Percentiles rank a stretch among this genome's conserved stretches.
These are phyloP conservation scores for Aspergillus eucalypticola DNA, from an alignment of 2,329 filamentous ascomycete species.

Conservation along the genomic window DNA sequence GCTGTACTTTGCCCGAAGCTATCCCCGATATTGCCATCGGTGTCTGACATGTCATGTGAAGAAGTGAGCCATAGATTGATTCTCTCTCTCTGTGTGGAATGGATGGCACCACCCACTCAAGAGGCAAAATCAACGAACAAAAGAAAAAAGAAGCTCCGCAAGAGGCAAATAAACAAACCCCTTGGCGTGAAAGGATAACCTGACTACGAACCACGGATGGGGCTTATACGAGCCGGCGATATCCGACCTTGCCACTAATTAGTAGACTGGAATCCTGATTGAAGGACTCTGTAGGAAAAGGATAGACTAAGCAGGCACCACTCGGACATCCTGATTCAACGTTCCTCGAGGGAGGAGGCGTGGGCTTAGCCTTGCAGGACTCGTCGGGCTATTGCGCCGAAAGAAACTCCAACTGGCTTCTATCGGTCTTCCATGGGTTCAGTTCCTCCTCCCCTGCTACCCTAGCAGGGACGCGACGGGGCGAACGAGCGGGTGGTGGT, in stretches of 20 bases:
- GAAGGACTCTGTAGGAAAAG: neutral
- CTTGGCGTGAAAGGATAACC: neutral
- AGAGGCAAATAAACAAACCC: neutral
- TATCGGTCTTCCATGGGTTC: conserved; percentile 34
- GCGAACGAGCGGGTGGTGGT: neutral
- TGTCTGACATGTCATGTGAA: conserved; percentile 1
- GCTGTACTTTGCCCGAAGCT: neutral
- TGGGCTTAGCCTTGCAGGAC: neutral
- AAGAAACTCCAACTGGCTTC: conserved; percentile 19
- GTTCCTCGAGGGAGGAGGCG: neutral
- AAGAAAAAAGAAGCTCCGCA: neutral
- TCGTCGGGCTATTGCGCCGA: neutral
- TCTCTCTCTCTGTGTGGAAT: too few relatives aligned
- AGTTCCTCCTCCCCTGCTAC: too few relatives aligned
- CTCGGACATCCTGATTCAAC: neutral
- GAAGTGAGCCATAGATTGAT: neutral
- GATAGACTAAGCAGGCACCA: neutral
- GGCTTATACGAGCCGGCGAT: neutral
- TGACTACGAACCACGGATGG: neutral
- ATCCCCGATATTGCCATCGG: neutral
- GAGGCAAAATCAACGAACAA: neutral
- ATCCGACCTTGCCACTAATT: neutral
- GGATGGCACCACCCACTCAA: neutral
- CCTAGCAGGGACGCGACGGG: neutral
- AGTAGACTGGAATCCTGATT: neutral